Evolutionary conservation across 164 flowering plant genomes (phyloP).

Genomic region (Kalanchoe fedtschenkoi): DNA sequence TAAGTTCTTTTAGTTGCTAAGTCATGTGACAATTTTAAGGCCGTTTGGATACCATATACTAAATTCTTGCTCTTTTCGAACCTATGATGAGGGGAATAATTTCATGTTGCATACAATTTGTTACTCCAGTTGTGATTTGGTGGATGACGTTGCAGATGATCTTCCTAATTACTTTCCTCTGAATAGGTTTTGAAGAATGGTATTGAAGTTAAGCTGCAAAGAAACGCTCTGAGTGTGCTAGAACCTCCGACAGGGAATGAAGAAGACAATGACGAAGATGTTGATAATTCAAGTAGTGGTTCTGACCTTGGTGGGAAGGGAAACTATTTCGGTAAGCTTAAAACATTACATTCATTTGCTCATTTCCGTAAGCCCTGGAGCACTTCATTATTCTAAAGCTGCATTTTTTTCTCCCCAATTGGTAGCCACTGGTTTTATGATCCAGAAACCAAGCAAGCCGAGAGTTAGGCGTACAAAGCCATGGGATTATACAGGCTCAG

Average conservation of each 20-base stretch:
- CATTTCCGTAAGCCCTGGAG: neutral
- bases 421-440: slow-evolving; percentile 44
- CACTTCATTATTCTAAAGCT: neutral
- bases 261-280: slow-evolving; percentile 51
- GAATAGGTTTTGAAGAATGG: slow-evolving; percentile 83
- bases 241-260: slow-evolving; percentile 85
- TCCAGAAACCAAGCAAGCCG: slow-evolving; percentile 50
- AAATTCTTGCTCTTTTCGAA: no score
- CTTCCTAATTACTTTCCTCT: slow-evolving; percentile 1
- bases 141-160: slow-evolving; percentile 70
- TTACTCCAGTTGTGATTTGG: no score
- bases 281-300: slow-evolving; percentile 36
- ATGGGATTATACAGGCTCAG: slow-evolving; percentile 36
- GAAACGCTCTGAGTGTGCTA: slow-evolving; percentile 86
- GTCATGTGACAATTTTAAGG: no score
- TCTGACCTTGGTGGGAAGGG: slow-evolving; percentile 45
- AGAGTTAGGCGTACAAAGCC: slow-evolving; percentile 55
- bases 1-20: no score
- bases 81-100: no score
- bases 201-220: slow-evolving; percentile 81
- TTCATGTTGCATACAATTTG: no score
- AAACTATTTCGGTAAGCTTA: slow-evolving; percentile 42
- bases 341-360: neutral
- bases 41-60: no score
- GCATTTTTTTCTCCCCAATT: neutral